Conservation (phyloP, 2,329 filamentous ascomycete genomes). For the Cladosporium colombiae region DNA sequence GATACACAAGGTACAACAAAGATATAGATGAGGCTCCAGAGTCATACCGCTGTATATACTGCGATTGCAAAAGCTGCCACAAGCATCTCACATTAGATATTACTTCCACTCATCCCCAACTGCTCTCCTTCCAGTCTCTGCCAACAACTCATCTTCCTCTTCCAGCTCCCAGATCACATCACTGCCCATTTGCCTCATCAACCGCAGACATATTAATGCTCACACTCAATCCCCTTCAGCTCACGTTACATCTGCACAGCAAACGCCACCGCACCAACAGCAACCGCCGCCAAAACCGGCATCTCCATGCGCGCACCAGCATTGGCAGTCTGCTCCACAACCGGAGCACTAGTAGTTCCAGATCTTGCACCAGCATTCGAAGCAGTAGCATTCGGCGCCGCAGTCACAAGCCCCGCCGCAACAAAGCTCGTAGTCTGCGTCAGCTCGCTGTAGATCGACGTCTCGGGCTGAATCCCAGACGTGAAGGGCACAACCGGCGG, state of each 20-base stretch:
- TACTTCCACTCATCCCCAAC: background rate
- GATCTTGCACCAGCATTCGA: background rate
- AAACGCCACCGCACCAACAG: conserved; percentile 8
- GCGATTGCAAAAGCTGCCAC: background rate
- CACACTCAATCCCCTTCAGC: background rate
- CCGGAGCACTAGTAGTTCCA: conserved; percentile 3
- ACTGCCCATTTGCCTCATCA: too few species aligned
- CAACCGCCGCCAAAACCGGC: conserved; percentile 9
- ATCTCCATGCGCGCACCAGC: background rate
- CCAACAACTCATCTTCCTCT: background rate
- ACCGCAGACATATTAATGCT: background rate
- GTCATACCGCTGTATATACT: background rate
- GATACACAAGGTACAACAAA: background rate
- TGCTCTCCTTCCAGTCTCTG: background rate
- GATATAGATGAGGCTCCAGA: background rate
- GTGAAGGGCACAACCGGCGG: conserved; percentile 11
- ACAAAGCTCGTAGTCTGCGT: conserved; percentile 16
- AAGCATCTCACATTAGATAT: background rate
- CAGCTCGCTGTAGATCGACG: conserved; percentile 13
- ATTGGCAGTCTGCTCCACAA: conserved; percentile 6
- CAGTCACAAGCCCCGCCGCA: conserved; percentile 3
- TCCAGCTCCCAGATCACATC: background rate
- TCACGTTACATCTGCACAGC: background rate
- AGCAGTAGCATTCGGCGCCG: background rate
- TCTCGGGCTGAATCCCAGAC: background rate